Conservation (phyloP, 1,284 basidiomycete genomes). For the Inonotus hispidus region DNA sequence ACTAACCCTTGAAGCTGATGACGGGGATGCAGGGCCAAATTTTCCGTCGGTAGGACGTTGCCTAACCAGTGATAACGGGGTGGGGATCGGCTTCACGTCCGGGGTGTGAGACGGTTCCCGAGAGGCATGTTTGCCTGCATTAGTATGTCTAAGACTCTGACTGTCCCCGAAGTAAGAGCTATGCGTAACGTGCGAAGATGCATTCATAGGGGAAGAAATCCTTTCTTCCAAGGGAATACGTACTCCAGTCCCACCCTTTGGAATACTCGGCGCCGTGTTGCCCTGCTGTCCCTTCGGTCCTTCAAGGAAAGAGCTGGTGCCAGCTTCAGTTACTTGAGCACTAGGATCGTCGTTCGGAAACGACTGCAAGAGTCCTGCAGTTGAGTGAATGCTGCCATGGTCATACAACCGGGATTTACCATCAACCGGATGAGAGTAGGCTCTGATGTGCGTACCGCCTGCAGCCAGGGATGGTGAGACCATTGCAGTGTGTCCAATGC, state of each 20-base stretch:
- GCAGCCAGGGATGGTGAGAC: background rate
- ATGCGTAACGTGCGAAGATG: too few relatives aligned
- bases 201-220: constrained; percentile 8
- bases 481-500: background rate
- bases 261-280: background rate
- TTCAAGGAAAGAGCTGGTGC: constrained; percentile 2
- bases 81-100: background rate
- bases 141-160: background rate
- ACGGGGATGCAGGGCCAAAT: background rate
- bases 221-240: constrained; percentile 17
- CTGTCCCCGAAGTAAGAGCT: constrained; percentile 7
- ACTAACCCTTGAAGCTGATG: background rate
- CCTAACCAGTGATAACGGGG: background rate
- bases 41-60: constrained; percentile 7
- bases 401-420: constrained; percentile 3
- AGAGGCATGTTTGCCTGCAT: background rate
- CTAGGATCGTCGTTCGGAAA: background rate
- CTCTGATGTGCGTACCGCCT: background rate
- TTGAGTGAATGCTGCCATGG: background rate
- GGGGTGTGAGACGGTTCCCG: background rate
- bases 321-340: background rate
- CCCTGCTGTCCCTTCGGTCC: constrained; percentile 12
- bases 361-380: background rate
- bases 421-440: constrained; percentile 5
- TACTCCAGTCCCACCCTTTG: constrained; percentile 12